phyloP scores from a whole-genome alignment of 1,284 basidiomycete genomes.

The Phlebopus sp. region DNA sequence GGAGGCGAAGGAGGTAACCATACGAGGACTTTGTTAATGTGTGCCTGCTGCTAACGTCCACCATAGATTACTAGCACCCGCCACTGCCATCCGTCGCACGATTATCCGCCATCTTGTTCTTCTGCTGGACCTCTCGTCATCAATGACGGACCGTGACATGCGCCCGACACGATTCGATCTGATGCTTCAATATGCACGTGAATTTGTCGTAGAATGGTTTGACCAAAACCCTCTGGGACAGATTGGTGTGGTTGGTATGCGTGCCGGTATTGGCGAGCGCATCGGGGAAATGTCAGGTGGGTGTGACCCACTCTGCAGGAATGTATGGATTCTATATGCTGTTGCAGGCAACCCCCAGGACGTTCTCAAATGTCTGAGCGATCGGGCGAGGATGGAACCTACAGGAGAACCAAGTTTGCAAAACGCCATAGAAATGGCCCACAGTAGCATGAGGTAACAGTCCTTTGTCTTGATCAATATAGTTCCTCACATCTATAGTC shows the following conservation, averaged over 20 bases:
- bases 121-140: slow-evolving; percentile 84
- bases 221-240: slow-evolving; percentile 99
- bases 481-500: slow-evolving; percentile 46
- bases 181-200: slow-evolving; percentile 83
- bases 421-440: slow-evolving; percentile 95
- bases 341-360: slow-evolving; percentile 89
- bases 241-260: slow-evolving; percentile 89
- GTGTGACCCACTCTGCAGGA: slow-evolving; percentile 19
- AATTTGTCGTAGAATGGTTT: slow-evolving; percentile 96
- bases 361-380: slow-evolving; percentile 80
- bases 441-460: slow-evolving; percentile 78
- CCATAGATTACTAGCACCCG: slow-evolving; percentile 70
- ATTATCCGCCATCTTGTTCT: slow-evolving; percentile 96
- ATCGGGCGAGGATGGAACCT: slow-evolving; percentile 87
- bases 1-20: slow-evolving; percentile 73
- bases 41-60: slow-evolving; percentile 8
- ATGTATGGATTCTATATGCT: slow-evolving; percentile 2
- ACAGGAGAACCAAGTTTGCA: slow-evolving; percentile 93
- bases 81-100: slow-evolving; percentile 85
- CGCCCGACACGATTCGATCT: slow-evolving; percentile 90
- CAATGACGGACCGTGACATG: slow-evolving; percentile 96
- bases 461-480: slow-evolving; percentile 16
- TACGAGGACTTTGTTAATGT: slow-evolving; percentile 2
- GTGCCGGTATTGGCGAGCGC: slow-evolving; percentile 84
- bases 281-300: slow-evolving; percentile 87